Base-by-base conservation (phyloP, 1,139 yeast species). In the Magnusiomyces magnusii region DNA sequence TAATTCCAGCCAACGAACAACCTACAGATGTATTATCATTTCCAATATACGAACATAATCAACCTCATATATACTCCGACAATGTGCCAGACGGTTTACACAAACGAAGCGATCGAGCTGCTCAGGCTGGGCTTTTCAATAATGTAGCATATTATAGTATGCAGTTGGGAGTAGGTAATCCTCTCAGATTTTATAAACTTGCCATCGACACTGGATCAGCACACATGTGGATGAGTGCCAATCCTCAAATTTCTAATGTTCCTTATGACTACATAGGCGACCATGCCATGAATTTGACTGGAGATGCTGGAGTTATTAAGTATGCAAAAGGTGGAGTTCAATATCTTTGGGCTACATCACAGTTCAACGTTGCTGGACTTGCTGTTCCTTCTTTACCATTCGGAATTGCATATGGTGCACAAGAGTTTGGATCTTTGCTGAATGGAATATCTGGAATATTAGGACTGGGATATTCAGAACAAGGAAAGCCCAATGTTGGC, bases 221-320 rank as follows among this genome's bases (percentile, higher is more conserved):
- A 15, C 41, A 50, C 15, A 28, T 50, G 25, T 50, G 53, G 53
- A 15, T 50, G 7, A 28, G 31, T n/a, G 27, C 23, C 41, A 28
- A 50, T n/a, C 13, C 53, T 2, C 21, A 21, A 3, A 2, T 50
- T 5, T n/a, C 53, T 2, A 17, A 3, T 2, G 23, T 23, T 2
- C 53, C 53, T n/a, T 50, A 50, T 25, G 53, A 50, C 39, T 50
- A 50, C 25, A 5, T 13, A 21, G 25, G 17, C 23, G 53, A 50
- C 39, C 39, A n/a, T n/a, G 2, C 42, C 23, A 44, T 44, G 49
- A 44, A 44, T 17, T n/a, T 44, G 49, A 44, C 49, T 3, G 49
- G 49, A 5, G 49, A 44, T 19, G 3, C 49, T 5, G 49, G 49
- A 27, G 27, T 21, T 2, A 23, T 44, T 27, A 19, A 44, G 3